Conservation (phyloP, 495 filamentous ascomycete genomes). For the Lophiotrema nucula region DNA sequence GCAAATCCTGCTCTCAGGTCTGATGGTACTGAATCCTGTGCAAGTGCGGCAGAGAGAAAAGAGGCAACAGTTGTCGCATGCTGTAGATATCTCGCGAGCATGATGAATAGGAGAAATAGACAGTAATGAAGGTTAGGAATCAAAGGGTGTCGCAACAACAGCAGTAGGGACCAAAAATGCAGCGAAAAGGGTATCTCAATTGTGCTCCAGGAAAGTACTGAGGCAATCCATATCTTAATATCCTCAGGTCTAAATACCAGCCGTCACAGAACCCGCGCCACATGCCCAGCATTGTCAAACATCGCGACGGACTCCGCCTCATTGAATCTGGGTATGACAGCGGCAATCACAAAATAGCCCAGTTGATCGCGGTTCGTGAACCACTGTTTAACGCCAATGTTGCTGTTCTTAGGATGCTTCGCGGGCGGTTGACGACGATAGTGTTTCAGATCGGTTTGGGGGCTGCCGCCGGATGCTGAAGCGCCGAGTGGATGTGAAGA, state of each 20-base stretch:
- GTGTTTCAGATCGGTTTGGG: neutral
- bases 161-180: too few relatives aligned
- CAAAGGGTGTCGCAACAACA: too few relatives aligned
- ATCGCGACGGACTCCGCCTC: neutral
- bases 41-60: neutral
- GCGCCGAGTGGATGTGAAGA: neutral
- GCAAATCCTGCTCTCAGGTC: constrained; percentile 5
- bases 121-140: too few relatives aligned
- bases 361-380: too few relatives aligned
- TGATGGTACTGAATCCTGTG: neutral
- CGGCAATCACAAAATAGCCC: too few relatives aligned
- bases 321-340: neutral
- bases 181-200: too few relatives aligned
- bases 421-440: neutral
- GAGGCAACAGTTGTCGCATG: neutral
- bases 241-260: too few relatives aligned
- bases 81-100: neutral
- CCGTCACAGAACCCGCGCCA: neutral
- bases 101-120: neutral
- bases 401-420: neutral
- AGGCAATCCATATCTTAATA: too few relatives aligned
- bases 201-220: too few relatives aligned
- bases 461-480: neutral
- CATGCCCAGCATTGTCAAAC: neutral
- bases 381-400: neutral